Evolutionary conservation across 768 basidiomycete species (phyloP), one percentile per base, ranked within the genome.

Genomic region (Sporobolomyces roseus): DNA sequence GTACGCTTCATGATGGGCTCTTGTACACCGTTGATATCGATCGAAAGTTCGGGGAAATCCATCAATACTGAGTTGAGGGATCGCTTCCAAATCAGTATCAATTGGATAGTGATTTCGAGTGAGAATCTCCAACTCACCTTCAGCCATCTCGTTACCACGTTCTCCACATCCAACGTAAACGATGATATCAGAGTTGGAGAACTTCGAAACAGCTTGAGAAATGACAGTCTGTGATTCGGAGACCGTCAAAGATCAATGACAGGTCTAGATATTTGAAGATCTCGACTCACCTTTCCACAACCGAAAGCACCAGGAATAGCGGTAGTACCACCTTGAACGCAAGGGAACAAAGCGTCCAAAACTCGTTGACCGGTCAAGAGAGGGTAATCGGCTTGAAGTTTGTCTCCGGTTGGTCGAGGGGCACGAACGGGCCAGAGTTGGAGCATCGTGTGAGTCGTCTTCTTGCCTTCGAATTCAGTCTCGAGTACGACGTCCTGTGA

Each of bases 1-100:
- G 96, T 99, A 67, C 96, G 93, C 81, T 99, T 99, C 96, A 99
- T 99, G 83, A 99, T 98, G 38, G 96, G 96, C 79, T 99, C 96
- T 84, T 93, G 87, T 58, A 92, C 91, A 35, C 82, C 82, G 72
- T 89, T 87, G 62, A 94, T 82, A 58, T 96, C 92, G 88, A 97
- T 90, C 2, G 89, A 91, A 35, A 99, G 83, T 79, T 91, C 82
- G 51, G 96, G 96, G 87, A 83, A 81, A 75, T 98, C 96, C 88
- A 93, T 93, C 80, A 99, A 81, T n/a, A 99, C 94, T 84, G 17
- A 9, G 38, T 9, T 46, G 21, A 13, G 45, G 23, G 45, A 46
- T 13, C 12, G 38, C 17, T n/a, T n/a, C n/a, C 9, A 41, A 17
- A 46, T 13, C 12, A 46, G 45, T 46, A 13, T 41, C 38, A 9